These are phyloP conservation scores for Cutaneotrichosporon cyanovorans DNA, from an alignment of 1,284 basidiomycete species.

Conservation along the genomic window DNA sequence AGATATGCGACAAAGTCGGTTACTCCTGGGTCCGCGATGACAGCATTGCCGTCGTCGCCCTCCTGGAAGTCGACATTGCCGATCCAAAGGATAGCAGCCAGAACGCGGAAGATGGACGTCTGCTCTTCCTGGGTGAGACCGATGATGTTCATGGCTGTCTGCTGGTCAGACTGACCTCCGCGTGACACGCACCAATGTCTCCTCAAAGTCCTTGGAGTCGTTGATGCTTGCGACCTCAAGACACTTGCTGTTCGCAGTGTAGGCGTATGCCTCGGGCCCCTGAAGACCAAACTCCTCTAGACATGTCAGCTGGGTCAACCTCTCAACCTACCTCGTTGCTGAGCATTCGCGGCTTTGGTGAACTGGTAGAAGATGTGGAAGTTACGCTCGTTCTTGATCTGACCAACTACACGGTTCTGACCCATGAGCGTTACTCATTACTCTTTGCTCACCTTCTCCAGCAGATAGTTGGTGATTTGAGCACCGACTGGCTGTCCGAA, in stretches of 20 bases:
- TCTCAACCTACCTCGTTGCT: slow-evolving; percentile 67
- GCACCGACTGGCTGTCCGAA: slow-evolving; percentile 92
- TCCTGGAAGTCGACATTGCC: slow-evolving; percentile 90
- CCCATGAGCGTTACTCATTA: slow-evolving; percentile 7
- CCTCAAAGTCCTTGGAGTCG: slow-evolving; percentile 76
- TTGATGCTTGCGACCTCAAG: slow-evolving; percentile 86
- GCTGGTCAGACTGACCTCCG: slow-evolving; percentile 3
- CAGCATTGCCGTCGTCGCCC: slow-evolving; percentile 80
- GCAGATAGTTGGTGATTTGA: slow-evolving; percentile 95
- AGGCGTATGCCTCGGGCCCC: slow-evolving; percentile 90
- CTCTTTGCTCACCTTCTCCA: slow-evolving; percentile 63
- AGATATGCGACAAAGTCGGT: slow-evolving; percentile 93
- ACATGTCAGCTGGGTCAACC: background rate
- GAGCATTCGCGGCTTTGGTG: slow-evolving; percentile 84
- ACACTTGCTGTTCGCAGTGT: slow-evolving; percentile 87
- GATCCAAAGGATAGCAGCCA: slow-evolving; percentile 90
- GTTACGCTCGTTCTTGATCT: slow-evolving; percentile 92
- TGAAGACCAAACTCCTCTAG: slow-evolving; percentile 95
- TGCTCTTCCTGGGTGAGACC: slow-evolving; percentile 81
- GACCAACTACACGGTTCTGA: slow-evolving; percentile 83
- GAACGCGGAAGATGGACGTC: slow-evolving; percentile 84
- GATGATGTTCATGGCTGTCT: slow-evolving; percentile 91
- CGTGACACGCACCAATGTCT: slow-evolving; percentile 65
- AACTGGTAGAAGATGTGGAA: slow-evolving; percentile 99
- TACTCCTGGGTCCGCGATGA: slow-evolving; percentile 75